Evolutionary conservation across 73 alveolate species (phyloP).

Genomic region (Paraurostyla sp.): DNA sequence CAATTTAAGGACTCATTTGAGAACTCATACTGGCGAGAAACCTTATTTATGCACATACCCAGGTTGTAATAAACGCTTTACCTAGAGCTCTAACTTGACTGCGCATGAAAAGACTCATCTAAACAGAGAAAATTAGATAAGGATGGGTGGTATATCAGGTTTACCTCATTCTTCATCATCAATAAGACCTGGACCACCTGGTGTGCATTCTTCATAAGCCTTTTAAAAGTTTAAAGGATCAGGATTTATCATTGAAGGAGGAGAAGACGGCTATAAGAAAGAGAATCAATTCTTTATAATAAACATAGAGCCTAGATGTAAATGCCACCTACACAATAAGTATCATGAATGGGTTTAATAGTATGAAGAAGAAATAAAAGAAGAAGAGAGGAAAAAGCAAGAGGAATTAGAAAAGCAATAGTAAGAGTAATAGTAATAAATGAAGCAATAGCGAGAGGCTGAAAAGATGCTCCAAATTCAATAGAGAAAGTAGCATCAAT

Average conservation of each 20-base stretch:
- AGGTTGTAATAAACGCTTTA: constrained; percentile 89
- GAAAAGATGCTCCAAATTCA: constrained; percentile 8
- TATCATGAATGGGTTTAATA: constrained; percentile 25
- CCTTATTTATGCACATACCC: constrained; percentile 85
- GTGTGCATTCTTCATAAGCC: background rate
- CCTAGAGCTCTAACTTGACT: constrained; percentile 87
- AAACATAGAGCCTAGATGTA: constrained; percentile 24
- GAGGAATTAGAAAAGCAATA: constrained; percentile 37
- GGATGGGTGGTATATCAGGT: background rate
- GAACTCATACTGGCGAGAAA: constrained; percentile 98
- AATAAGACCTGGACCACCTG: background rate
- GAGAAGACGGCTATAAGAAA: background rate
- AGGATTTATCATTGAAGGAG: background rate
- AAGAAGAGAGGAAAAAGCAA: constrained; percentile 37
- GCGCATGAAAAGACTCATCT: constrained; percentile 92
- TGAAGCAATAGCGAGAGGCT: constrained; percentile 45
- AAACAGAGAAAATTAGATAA: constrained; percentile 62
- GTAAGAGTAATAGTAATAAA: background rate
- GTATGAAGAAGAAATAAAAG: constrained; percentile 50
- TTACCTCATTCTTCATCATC: background rate
- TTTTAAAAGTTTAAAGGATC: background rate
- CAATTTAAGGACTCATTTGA: constrained; percentile 93
- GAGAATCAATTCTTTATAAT: constrained; percentile 36
- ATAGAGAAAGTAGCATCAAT: constrained; percentile 40
- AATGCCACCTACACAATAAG: constrained; percentile 44